Evolutionary conservation across 768 basidiomycete species (phyloP).

Genomic region (Trametes cubensis): DNA sequence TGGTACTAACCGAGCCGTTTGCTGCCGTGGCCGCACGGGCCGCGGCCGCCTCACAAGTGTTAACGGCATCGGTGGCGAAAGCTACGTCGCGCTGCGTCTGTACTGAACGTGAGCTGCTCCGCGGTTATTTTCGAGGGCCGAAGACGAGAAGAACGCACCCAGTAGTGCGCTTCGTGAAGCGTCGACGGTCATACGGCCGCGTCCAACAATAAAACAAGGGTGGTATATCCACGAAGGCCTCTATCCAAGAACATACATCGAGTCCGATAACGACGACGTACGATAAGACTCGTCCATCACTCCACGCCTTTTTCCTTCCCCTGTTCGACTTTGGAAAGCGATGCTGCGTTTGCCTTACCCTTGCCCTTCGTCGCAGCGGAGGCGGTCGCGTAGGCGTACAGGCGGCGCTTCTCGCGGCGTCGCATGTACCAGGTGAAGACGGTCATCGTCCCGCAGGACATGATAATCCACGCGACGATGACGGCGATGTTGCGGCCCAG

Average conservation of each 20-base stretch:
- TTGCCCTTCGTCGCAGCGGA: background rate
- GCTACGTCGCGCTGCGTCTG: too few species aligned
- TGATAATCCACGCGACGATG: slow-evolving; percentile 37
- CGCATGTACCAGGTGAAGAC: slow-evolving; percentile 31
- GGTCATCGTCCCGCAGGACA: slow-evolving; percentile 30
- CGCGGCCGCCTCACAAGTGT: too few species aligned
- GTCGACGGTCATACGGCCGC: too few species aligned
- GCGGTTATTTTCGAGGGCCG: too few species aligned
- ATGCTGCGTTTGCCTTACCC: too few species aligned
- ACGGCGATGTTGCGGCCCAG: slow-evolving; percentile 39
- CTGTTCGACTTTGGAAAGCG: slow-evolving; percentile 3
- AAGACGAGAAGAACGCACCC: too few species aligned
- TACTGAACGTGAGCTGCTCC: too few species aligned
- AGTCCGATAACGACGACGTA: background rate
- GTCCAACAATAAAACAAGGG: too few species aligned
- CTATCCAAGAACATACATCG: background rate
- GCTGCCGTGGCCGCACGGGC: background rate
- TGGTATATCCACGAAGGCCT: background rate
- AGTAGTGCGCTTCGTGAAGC: too few species aligned
- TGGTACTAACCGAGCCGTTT: background rate
- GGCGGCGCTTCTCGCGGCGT: slow-evolving; percentile 8
- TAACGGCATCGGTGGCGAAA: too few species aligned
- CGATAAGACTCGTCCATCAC: background rate
- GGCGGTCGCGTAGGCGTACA: slow-evolving; percentile 4
- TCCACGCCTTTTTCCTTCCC: slow-evolving; percentile 20